Conservation (phyloP, 768 basidiomycete genomes). For the Russula brevipes region DNA sequence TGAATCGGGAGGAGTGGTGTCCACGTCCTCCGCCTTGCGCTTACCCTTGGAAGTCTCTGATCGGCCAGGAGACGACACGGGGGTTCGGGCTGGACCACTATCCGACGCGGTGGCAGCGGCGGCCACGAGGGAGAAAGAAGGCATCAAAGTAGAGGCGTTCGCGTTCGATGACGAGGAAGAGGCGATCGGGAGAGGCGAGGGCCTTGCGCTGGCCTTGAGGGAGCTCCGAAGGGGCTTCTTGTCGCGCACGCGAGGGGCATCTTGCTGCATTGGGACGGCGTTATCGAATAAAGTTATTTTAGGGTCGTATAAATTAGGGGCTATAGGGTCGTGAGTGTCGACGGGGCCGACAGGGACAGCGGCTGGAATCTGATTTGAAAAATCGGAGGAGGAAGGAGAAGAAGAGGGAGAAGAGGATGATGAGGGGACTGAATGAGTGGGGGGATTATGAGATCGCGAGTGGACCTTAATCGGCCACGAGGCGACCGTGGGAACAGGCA, state of each 20-base stretch:
- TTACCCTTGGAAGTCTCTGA: slow-evolving; percentile 50
- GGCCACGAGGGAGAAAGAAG: slow-evolving; percentile 23
- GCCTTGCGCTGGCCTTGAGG: slow-evolving; percentile 19
- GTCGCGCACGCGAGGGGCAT: slow-evolving; percentile 21
- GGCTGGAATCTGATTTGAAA: slow-evolving; percentile 10
- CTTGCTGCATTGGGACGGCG: slow-evolving; percentile 18
- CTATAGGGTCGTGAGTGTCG: slow-evolving; percentile 6
- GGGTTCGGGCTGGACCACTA: slow-evolving; percentile 19
- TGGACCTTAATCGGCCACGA: slow-evolving; percentile 3
- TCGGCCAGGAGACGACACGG: slow-evolving; percentile 23
- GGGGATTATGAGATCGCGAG: neutral
- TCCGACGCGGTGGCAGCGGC: slow-evolving; percentile 29
- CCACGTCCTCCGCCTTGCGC: slow-evolving; percentile 70
- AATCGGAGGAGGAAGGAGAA: neutral
- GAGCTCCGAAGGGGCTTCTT: slow-evolving; percentile 23
- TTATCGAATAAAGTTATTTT: slow-evolving; percentile 11
- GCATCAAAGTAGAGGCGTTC: neutral
- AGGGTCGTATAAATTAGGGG: slow-evolving; percentile 22
- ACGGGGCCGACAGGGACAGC: neutral
- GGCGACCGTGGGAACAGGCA: slow-evolving; percentile 17
- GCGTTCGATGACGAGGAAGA: slow-evolving; percentile 21
- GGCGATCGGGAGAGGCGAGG: slow-evolving; percentile 18
- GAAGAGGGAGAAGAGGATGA: neutral
- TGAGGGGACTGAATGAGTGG: neutral
- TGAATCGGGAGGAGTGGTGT: slow-evolving; percentile 61